A percentile compares a stretch with the other conserved stretches of the same genome.
These are phyloP conservation scores for Aspergillus intermedius DNA, from an alignment of 2,329 filamentous ascomycete species.

Conservation along the genomic window DNA sequence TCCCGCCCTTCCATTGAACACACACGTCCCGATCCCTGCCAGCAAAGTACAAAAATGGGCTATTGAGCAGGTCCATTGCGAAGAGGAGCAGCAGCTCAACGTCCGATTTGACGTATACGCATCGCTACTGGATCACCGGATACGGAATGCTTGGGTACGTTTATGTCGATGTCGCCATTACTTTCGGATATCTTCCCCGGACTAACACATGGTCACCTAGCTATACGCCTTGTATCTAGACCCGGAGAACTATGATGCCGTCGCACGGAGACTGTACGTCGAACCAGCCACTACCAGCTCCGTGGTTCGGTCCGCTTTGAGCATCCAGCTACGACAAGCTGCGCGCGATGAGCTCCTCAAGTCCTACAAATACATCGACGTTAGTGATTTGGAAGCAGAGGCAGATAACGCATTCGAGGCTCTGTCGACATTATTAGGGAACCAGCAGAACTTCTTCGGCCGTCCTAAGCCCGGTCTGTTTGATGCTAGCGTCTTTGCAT, in stretches of 20 bases:
- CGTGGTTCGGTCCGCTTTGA: conserved; percentile 58
- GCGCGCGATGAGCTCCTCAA: conserved; percentile 70
- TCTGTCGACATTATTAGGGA: conserved; percentile 53
- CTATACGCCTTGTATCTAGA: conserved; percentile 77
- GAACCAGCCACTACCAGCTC: conserved; percentile 52
- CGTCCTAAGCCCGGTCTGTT: conserved; percentile 60
- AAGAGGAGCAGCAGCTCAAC: conserved; percentile 47
- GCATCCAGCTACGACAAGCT: conserved; percentile 62
- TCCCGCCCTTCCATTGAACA: conserved; percentile 43
- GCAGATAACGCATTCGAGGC: conserved; percentile 58
- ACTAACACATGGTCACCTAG: conserved; percentile 31
- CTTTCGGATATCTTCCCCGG: neutral
- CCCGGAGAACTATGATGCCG: conserved; percentile 54
- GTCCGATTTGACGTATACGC: conserved; percentile 66
- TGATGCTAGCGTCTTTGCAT: conserved; percentile 85
- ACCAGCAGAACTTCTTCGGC: conserved; percentile 57
- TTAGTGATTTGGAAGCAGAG: conserved; percentile 52
- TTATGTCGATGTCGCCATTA: neutral
- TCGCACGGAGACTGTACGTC: conserved; percentile 69
- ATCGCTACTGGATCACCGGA: conserved; percentile 65
- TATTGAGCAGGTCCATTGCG: conserved; percentile 43
- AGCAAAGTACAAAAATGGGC: conserved; percentile 65
- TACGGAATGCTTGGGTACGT: conserved; percentile 79
- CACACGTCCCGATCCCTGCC: conserved; percentile 49
- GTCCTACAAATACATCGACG: conserved; percentile 48